Percentiles rank a stretch among this genome's conserved stretches.
phyloP scores from a whole-genome alignment of 805 yeast species.

The Candida patagonica region DNA sequence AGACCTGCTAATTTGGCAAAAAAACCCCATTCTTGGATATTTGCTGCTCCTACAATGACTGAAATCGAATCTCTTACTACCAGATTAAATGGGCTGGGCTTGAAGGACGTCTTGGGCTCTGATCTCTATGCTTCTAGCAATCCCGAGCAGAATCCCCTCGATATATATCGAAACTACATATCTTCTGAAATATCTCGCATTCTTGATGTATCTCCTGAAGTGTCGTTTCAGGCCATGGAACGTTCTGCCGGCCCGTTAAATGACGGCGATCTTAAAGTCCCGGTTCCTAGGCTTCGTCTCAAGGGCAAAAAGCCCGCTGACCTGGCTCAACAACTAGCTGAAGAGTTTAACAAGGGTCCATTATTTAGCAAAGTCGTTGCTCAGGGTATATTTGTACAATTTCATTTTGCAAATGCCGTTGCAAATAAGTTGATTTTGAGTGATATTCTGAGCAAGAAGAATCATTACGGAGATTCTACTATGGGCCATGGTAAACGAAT shows the following conservation, averaged over 20 bases:
- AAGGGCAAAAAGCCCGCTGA: conserved; percentile 76
- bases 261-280: conserved; percentile 87
- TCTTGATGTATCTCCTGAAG: conserved; percentile 57
- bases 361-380: conserved; percentile 64
- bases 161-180: conserved; percentile 83
- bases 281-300: conserved; percentile 82
- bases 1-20: too few relatives aligned
- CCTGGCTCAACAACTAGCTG: conserved; percentile 69
- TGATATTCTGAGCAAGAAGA: conserved; percentile 52
- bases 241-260: conserved; percentile 68
- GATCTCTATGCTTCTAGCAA: conserved; percentile 40
- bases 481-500: conserved; percentile 64
- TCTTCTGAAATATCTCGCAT: conserved; percentile 65
- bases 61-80: conserved; percentile 9
- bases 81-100: conserved; percentile 12
- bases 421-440: conserved; percentile 61
- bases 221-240: conserved; percentile 81
- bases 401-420: conserved; percentile 62
- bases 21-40: not conserved
- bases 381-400: conserved; percentile 87
- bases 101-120: conserved; percentile 11
- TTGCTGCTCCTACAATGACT: conserved; percentile 14
- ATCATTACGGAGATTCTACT: conserved; percentile 64
- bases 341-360: conserved; percentile 61
- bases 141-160: conserved; percentile 76